Base-by-base conservation (phyloP, 2,329 filamentous ascomycete species). In the Claviceps humidiphila region DNA sequence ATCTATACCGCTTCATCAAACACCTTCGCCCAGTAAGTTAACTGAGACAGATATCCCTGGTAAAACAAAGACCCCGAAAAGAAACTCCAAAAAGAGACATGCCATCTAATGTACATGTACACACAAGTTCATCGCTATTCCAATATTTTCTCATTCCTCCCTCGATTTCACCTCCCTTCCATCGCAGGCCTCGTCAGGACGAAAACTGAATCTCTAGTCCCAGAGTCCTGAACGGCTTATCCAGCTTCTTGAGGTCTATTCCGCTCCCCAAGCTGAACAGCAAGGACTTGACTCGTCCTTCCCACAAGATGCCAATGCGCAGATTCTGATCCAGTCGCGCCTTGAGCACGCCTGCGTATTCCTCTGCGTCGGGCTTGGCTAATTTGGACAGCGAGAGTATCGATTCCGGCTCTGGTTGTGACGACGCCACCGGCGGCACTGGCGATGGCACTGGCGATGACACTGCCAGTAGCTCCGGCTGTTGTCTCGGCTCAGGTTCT, bases 191-290 rank as follows among this genome's bases (percentile, higher is more conserved):
- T 17, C 22, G 3, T 83, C 72, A 89, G 24, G 85, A 89, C 11
- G 87, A 91, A 68, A 89, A 93, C 64, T 90, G 87, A 45, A 93
- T 74, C 68, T 91, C 87, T 52, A 93, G 67, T 13, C 87, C 87
- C 53, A 93, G 73, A 5, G 80, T 85, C 56, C 85, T 78, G 62
- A 93, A 85, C 41, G 88, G 84, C 62, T 87, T 84, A 64, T 90
- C 86, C 57, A 82, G 74, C 61, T 80, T 81, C 62, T 81, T 82
- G 62, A 93, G 75, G 64, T 95, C 89, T 52, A 98, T 81, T 49
- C 82, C 87, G 53, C 89, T 88, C 9, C 93, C 93, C 43, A 95
- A 75, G 60, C 89, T 95, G 65, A 97, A 94, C 53, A 98, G 76
- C 54, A 98, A 72, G 58, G 95, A 91, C 71, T 97, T 95, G 54